A percentile compares a stretch with the other conserved stretches of the same genome.
phyloP scores from a whole-genome alignment of 306 rosid genomes.

The Prunus mongolica region DNA sequence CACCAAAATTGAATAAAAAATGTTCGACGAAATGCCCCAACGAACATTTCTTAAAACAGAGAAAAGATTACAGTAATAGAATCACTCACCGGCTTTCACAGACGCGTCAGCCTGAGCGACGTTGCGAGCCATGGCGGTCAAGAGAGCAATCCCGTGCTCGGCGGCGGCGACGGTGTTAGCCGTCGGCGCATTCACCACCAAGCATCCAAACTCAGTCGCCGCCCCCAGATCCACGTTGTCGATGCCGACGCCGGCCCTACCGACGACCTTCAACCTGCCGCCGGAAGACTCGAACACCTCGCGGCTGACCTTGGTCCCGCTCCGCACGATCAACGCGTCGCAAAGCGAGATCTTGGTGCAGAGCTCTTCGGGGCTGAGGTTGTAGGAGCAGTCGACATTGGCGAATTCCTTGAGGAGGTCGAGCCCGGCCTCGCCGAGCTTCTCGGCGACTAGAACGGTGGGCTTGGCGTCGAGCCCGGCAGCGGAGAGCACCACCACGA shows the following conservation, averaged over 20 bases:
- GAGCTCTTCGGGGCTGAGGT: conserved; percentile 80
- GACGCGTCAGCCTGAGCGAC: conserved; percentile 97
- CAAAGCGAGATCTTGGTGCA: conserved; percentile 98
- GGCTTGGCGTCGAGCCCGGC: conserved; percentile 65
- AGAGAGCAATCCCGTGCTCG: conserved; percentile 91
- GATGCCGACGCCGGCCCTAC: conserved; percentile 96
- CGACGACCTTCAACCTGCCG: conserved; percentile 92
- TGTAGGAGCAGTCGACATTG: conserved; percentile 84
- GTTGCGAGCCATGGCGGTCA: conserved; percentile 94
- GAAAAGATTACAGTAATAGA: too few relatives aligned
- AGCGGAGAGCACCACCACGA: conserved; percentile 52
- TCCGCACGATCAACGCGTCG: conserved; percentile 88
- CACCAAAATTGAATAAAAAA: not conserved
- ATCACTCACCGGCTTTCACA: conserved; percentile 70
- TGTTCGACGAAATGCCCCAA: conserved; percentile 21
- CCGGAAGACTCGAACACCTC: conserved; percentile 91
- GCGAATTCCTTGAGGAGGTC: conserved; percentile 72
- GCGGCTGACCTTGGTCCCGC: conserved; percentile 88
- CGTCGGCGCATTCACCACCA: conserved; percentile 95
- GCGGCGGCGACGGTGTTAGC: conserved; percentile 98
- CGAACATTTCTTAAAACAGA: not conserved
- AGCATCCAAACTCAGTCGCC: conserved; percentile 94
- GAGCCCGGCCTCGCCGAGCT: conserved; percentile 86
- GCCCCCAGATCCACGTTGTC: conserved; percentile 99
- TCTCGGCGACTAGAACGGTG: conserved; percentile 88